Evolutionary conservation across 2,329 filamentous ascomycete genomes (phyloP).

Genomic region (Aspergillus nomiae): DNA sequence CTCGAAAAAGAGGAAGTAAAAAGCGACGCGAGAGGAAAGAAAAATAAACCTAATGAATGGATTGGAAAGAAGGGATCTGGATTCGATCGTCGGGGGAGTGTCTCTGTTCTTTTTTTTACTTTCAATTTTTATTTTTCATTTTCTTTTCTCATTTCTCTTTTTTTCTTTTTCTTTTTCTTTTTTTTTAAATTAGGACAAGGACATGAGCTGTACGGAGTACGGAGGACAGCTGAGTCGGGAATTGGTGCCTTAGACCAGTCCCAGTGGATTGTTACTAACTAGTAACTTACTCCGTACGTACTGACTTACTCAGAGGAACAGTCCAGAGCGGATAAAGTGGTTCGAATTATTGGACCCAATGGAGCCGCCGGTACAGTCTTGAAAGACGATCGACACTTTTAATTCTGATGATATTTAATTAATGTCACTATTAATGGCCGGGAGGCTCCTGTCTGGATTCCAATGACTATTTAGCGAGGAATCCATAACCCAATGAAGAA

Average conservation of each 20-base stretch:
- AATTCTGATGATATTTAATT: slow-evolving; percentile 4
- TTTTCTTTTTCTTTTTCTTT: not conserved
- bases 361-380: slow-evolving; percentile 11
- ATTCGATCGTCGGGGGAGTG: slow-evolving; percentile 14
- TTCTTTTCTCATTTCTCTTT: slow-evolving; percentile 1
- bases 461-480: not conserved
- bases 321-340: slow-evolving; percentile 13
- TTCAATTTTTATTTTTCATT: not conserved
- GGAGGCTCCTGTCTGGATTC: not conserved
- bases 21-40: slow-evolving; percentile 10
- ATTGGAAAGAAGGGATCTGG: slow-evolving; percentile 19
- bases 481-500: not conserved
- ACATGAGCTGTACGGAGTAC: slow-evolving; percentile 6
- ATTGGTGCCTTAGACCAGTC: not conserved
- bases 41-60: not conserved
- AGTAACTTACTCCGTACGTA: not conserved
- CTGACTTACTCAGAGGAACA: slow-evolving; percentile 2
- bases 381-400: slow-evolving; percentile 18
- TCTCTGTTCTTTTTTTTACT: slow-evolving; percentile 5
- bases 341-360: slow-evolving; percentile 18
- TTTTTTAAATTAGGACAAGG: slow-evolving; percentile 5
- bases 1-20: slow-evolving; percentile 7
- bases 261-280: slow-evolving; percentile 6
- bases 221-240: not conserved
- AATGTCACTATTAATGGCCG: slow-evolving; percentile 1